These are phyloP conservation scores for Scolecobasidium constrictum DNA, from an alignment of 2,329 filamentous ascomycete genomes.

Conservation along the genomic window DNA sequence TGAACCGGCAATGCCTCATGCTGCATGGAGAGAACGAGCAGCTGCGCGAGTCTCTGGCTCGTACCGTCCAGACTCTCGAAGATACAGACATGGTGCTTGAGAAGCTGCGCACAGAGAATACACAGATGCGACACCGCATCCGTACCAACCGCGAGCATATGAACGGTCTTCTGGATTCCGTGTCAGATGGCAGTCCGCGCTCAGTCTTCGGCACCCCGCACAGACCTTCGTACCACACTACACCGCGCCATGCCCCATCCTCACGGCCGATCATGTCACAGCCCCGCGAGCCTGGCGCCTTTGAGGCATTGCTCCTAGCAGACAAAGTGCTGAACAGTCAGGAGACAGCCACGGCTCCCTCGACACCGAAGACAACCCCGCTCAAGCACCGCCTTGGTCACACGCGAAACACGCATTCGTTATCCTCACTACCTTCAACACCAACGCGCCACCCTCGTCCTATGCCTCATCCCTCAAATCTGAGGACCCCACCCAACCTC, in stretches of 20 bases:
- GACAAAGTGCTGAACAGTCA: constrained; percentile 70
- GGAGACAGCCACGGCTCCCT: constrained; percentile 62
- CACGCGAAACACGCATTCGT: constrained; percentile 64
- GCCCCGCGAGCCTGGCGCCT: constrained; percentile 47
- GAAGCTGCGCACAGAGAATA: constrained; percentile 62
- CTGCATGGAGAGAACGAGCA: constrained; percentile 55
- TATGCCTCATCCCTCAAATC: constrained; percentile 34
- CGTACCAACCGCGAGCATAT: constrained; percentile 84
- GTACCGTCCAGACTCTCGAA: constrained; percentile 68
- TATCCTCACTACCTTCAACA: constrained; percentile 76
- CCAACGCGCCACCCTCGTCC: constrained; percentile 48
- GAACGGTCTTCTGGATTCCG: constrained; percentile 34
- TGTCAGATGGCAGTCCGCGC: constrained; percentile 61
- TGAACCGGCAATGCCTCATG: constrained; percentile 48
- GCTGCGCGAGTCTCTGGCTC: constrained; percentile 54
- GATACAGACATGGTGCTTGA: constrained; percentile 65
- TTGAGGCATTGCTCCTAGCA: constrained; percentile 65
- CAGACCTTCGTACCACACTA: constrained; percentile 32
- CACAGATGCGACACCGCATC: constrained; percentile 70
- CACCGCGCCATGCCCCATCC: constrained; percentile 19
- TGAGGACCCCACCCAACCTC: constrained; percentile 37
- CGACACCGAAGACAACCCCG: constrained; percentile 50
- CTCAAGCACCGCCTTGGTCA: constrained; percentile 49
- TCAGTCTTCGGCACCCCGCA: constrained; percentile 41
- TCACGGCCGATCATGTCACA: constrained; percentile 10